Evolutionary conservation across 352 stramenopile genomes (phyloP).

Genomic region (Phytopythium boreale): DNA sequence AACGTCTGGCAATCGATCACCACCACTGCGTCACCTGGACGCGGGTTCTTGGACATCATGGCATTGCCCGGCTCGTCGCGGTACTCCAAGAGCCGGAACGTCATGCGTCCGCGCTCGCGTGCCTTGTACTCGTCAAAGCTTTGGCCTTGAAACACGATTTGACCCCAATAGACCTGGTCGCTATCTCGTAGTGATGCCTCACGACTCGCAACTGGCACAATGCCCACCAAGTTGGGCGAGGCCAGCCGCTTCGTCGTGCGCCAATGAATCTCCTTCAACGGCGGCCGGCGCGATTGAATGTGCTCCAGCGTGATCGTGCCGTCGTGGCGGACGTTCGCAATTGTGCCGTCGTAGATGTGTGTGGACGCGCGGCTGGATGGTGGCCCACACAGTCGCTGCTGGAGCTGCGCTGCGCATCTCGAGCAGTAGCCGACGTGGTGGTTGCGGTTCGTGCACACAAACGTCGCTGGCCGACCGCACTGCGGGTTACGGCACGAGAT

Average conservation of each 20-base stretch:
- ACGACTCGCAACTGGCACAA: conserved; percentile 58
- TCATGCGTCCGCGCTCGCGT: conserved; percentile 54
- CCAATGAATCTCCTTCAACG: conserved; percentile 69
- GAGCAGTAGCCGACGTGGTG: conserved; percentile 62
- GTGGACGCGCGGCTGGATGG: conserved; percentile 62
- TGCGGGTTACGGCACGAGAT: conserved; percentile 45
- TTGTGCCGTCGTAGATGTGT: conserved; percentile 74
- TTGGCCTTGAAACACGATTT: conserved; percentile 70
- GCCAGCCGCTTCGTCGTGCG: conserved; percentile 73
- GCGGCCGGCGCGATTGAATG: conserved; percentile 55
- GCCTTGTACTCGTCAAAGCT: conserved; percentile 62
- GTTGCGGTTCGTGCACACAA: conserved; percentile 51
- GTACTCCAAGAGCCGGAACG: conserved; percentile 73
- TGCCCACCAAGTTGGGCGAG: conserved; percentile 77
- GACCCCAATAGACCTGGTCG: conserved; percentile 73
- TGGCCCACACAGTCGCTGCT: conserved; percentile 49
- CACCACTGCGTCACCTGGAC: conserved; percentile 48
- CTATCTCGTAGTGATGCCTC: conserved; percentile 40
- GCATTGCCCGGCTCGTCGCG: conserved; percentile 58
- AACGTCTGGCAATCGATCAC: conserved; percentile 89
- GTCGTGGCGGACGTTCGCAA: conserved; percentile 50
- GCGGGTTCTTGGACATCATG: conserved; percentile 41
- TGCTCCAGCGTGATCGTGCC: conserved; percentile 62
- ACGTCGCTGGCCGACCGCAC: conserved; percentile 49
- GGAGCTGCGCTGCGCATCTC: conserved; percentile 45